Percentiles rank a stretch among this genome's conserved stretches.
These are phyloP conservation scores for Candida pseudoviswanathii DNA, from an alignment of 1,139 yeast species.

Conservation along the genomic window DNA sequence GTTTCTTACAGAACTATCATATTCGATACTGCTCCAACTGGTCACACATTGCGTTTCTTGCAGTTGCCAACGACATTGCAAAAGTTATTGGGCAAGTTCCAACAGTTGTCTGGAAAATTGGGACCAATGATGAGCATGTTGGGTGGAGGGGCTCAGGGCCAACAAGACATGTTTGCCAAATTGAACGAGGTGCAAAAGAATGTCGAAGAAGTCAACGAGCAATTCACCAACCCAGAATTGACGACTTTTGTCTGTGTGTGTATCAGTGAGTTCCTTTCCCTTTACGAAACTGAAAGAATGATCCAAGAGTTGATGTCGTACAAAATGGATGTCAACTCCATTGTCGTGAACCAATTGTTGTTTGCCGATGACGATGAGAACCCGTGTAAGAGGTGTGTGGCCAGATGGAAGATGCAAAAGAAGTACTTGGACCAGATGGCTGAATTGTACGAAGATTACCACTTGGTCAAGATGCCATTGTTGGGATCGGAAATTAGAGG, in stretches of 20 bases:
- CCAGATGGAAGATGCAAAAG: conserved; percentile 95
- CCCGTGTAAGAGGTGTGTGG: conserved; percentile 81
- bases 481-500: conserved; percentile 95
- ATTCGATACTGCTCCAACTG: conserved; percentile 98
- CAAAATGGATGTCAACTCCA: conserved; percentile 94
- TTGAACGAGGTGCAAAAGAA: conserved; percentile 80
- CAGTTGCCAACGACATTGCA: conserved; percentile 92
- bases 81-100: conserved; percentile 81
- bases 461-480: conserved; percentile 91
- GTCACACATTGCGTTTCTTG: conserved; percentile 91
- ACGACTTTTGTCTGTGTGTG: conserved; percentile 98
- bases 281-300: conserved; percentile 96
- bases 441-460: conserved; percentile 93
- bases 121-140: conserved; percentile 88
- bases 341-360: conserved; percentile 89
- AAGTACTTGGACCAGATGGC: conserved; percentile 93
- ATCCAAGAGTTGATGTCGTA: conserved; percentile 93
- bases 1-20: conserved; percentile 77
- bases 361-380: conserved; percentile 76
- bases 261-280: conserved; percentile 91
- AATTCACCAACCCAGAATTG: conserved; percentile 92
- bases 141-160: conserved; percentile 70
- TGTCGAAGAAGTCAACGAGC: conserved; percentile 87
- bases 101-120: conserved; percentile 80
- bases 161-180: conserved; percentile 80